phyloP scores from a whole-genome alignment of 192 early-diverging fungal genomes.

The Coemansia sp. region DNA sequence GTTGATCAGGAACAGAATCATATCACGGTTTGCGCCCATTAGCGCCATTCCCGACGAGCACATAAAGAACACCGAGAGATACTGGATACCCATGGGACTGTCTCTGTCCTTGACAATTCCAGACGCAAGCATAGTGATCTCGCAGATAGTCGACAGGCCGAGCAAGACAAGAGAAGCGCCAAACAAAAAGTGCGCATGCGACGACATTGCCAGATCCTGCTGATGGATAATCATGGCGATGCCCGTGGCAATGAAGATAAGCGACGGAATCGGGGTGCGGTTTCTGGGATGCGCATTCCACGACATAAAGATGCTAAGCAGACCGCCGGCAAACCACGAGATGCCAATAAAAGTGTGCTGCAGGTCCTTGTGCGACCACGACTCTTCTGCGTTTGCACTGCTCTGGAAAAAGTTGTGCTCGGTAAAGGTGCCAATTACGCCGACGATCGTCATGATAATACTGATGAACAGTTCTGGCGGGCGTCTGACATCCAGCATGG shows the following conservation, averaged over 20 bases:
- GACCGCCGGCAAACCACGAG: constrained; percentile 62
- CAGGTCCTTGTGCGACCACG: constrained; percentile 65
- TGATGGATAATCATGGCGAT: constrained; percentile 62
- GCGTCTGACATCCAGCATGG: constrained; percentile 49
- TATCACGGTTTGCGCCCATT: constrained; percentile 67
- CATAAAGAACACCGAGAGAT: constrained; percentile 47
- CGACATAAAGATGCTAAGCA: constrained; percentile 55
- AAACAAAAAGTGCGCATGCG: constrained; percentile 61
- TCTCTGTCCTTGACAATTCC: constrained; percentile 29
- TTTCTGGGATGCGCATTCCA: constrained; percentile 29
- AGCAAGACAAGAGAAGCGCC: constrained; percentile 57
- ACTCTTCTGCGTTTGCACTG: constrained; percentile 2
- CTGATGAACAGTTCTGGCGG: constrained; percentile 64
- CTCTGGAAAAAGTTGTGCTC: constrained; percentile 62
- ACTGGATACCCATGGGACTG: constrained; percentile 35
- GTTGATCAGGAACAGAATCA: constrained; percentile 50
- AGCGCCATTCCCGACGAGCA: constrained; percentile 61
- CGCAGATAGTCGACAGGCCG: constrained; percentile 56
- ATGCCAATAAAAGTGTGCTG: constrained; percentile 69
- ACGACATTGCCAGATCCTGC: constrained; percentile 58
- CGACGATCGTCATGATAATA: constrained; percentile 58
- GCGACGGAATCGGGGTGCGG: constrained; percentile 59
- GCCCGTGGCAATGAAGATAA: constrained; percentile 63
- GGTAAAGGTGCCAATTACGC: constrained; percentile 65
- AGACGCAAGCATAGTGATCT: constrained; percentile 48